Percentiles rank a stretch among this genome's conserved stretches.
Conservation (phyloP, 2,329 filamentous ascomycete genomes). For the Cercospora canescens region DNA sequence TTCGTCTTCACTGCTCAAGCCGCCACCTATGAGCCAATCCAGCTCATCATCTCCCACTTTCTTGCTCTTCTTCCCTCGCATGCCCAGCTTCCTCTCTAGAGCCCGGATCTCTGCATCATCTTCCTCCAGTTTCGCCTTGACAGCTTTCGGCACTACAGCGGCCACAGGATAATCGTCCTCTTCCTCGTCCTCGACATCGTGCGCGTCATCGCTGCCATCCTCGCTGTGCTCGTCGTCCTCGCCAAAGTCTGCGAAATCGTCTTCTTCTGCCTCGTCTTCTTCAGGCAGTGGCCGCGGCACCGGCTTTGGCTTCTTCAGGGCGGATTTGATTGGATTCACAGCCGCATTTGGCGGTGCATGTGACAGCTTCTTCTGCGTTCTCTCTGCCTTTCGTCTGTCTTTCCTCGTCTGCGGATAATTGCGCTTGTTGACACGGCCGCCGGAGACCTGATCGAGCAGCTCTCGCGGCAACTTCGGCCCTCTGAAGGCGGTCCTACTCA, state of each 20-base stretch:
- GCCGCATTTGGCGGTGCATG: neutral
- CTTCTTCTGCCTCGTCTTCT: constrained; percentile 7
- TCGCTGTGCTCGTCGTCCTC: constrained; percentile 26
- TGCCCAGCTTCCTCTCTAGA: constrained; percentile 82
- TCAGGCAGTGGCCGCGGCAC: constrained; percentile 1
- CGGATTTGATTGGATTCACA: neutral
- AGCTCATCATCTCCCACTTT: constrained; percentile 78
- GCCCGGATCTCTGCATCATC: constrained; percentile 89
- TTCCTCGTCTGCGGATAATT: constrained; percentile 31
- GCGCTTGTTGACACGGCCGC: constrained; percentile 24
- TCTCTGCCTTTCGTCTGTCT: constrained; percentile 62
- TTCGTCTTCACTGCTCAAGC: constrained; percentile 50
- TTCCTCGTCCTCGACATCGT: constrained; percentile 16
- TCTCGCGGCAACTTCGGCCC: constrained; percentile 49
- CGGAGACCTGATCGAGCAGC: constrained; percentile 45
- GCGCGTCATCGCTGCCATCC: neutral
- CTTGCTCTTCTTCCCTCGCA: constrained; percentile 75
- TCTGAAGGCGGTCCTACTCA: constrained; percentile 28
- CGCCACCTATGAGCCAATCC: constrained; percentile 67
- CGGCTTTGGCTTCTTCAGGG: constrained; percentile 6
- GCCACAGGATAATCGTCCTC: constrained; percentile 20
- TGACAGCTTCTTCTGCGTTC: constrained; percentile 58
- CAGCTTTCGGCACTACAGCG: constrained; percentile 20
- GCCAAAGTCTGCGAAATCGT: constrained; percentile 36
- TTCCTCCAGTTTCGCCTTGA: constrained; percentile 61